phyloP scores from a whole-genome alignment of 495 filamentous ascomycete genomes.

The Podospora appendiculata region DNA sequence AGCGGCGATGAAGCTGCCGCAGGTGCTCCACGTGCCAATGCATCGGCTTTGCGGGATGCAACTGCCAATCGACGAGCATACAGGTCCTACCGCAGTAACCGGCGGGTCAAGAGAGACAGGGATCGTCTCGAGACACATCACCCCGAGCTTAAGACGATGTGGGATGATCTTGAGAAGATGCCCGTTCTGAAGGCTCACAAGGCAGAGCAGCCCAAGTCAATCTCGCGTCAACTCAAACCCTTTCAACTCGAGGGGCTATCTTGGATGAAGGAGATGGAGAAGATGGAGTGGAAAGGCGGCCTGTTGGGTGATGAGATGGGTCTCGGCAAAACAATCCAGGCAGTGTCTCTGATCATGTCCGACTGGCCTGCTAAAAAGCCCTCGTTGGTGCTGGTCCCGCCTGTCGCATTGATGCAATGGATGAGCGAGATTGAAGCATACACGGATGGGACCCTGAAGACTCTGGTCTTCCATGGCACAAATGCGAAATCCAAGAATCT shows the following conservation, averaged over 20 bases:
- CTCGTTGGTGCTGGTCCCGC: constrained; percentile 84
- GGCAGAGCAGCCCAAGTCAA: constrained; percentile 68
- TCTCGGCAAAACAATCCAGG: constrained; percentile 97
- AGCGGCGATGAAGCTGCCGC: constrained; percentile 4
- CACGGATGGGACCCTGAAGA: constrained; percentile 80
- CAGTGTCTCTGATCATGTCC: constrained; percentile 94
- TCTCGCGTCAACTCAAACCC: constrained; percentile 74
- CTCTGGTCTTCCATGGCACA: constrained; percentile 81
- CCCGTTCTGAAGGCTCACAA: constrained; percentile 56
- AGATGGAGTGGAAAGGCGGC: constrained; percentile 76
- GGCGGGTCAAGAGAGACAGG: constrained; percentile 14
- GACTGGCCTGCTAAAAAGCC: constrained; percentile 79
- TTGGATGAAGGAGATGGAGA: constrained; percentile 89
- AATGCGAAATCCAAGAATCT: constrained; percentile 74
- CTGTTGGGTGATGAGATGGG: constrained; percentile 95
- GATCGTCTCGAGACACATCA: constrained; percentile 60
- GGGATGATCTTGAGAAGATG: constrained; percentile 62
- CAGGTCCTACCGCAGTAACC: constrained; percentile 13
- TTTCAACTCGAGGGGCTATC: constrained; percentile 91
- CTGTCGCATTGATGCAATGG: constrained; percentile 97
- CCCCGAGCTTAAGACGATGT: constrained; percentile 74
- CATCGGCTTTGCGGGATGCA: constrained; percentile 5
- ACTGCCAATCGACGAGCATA: constrained; percentile 17
- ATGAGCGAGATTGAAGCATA: constrained; percentile 87
- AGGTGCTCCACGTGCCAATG: background rate